phyloP scores from a whole-genome alignment of 192 early-diverging fungal species.

The Geranomyces michiganensis region DNA sequence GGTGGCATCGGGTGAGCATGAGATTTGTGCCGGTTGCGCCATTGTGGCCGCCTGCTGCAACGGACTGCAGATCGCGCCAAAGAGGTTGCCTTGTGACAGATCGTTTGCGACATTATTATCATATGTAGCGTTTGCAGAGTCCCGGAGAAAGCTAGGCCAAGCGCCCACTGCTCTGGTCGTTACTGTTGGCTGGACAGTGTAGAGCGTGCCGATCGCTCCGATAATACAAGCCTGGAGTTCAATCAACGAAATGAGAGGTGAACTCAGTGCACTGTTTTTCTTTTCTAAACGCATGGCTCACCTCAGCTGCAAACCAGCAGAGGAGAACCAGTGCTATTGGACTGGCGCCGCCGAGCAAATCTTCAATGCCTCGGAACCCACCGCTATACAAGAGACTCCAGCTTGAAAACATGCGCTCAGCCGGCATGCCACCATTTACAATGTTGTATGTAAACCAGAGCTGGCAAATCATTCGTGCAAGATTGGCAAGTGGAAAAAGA shows the following conservation, averaged over 20 bases:
- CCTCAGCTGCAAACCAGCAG: not conserved
- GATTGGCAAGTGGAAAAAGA: not conserved
- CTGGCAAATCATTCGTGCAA: not conserved
- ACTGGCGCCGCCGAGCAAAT: not conserved
- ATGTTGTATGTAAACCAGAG: slow-evolving; percentile 8
- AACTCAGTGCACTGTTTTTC: too few relatives aligned
- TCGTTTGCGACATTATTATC: not conserved
- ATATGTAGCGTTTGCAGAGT: not conserved
- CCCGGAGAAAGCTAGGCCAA: not conserved
- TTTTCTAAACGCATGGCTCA: not conserved
- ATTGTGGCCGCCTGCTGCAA: too few relatives aligned
- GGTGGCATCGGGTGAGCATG: too few relatives aligned
- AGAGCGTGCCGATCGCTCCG: not conserved
- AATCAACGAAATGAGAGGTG: not conserved
- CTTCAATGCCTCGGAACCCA: slow-evolving; percentile 8
- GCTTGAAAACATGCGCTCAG: not conserved
- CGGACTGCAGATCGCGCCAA: not conserved
- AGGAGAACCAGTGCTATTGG: slow-evolving; percentile 1
- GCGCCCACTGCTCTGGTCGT: not conserved
- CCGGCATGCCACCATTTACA: not conserved
- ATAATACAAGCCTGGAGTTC: not conserved
- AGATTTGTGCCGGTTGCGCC: too few relatives aligned
- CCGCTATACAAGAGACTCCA: slow-evolving; percentile 15
- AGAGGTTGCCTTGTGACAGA: slow-evolving; percentile 2
- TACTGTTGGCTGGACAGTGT: not conserved